Conservation (phyloP, 1,139 yeast species). For the Kodamaea derodonti region DNA sequence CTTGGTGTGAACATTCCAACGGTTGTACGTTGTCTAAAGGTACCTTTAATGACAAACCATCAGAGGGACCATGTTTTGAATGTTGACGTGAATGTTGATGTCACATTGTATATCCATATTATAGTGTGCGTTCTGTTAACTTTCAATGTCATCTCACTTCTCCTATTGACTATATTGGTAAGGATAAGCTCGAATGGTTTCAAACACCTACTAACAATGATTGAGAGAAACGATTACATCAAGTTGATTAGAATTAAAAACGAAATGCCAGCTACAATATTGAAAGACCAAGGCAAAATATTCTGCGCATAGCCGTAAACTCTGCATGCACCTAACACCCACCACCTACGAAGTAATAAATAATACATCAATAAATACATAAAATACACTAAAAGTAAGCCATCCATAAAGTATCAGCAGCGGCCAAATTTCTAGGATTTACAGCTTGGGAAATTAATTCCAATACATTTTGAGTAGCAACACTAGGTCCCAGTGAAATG, state of each 20-base stretch:
- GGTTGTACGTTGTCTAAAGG: conserved; percentile 18
- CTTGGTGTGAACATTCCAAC: conserved; percentile 18
- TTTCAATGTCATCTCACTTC: conserved; percentile 9
- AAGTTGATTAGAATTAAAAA: conserved; percentile 1
- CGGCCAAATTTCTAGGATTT: conserved; percentile 89
- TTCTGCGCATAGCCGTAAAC: conserved; percentile 2
- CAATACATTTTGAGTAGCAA: conserved; percentile 89
- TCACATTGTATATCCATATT: conserved; percentile 23
- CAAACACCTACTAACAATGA: not conserved
- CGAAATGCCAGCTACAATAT: conserved; percentile 3
- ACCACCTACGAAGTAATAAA: not conserved
- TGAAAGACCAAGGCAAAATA: conserved; percentile 3
- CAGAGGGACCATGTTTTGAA: conserved; percentile 20
- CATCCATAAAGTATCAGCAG: conserved; percentile 94
- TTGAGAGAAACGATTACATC: conserved; percentile 1
- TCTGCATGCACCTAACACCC: no score
- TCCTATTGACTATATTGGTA: conserved; percentile 6
- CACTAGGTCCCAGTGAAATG: conserved; percentile 65
- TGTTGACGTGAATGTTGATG: conserved; percentile 17
- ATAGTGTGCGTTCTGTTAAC: conserved; percentile 10
- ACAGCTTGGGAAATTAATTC: conserved; percentile 95
- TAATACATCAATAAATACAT: not conserved
- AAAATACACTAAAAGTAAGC: conserved; percentile 59
- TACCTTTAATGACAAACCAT: conserved; percentile 24
- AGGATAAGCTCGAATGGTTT: conserved; percentile 2